Evolutionary conservation across 371 early-diverging fungal genomes (phyloP), one percentile per base, ranked within the genome.

Genomic region (Entomophthora muscae): DNA sequence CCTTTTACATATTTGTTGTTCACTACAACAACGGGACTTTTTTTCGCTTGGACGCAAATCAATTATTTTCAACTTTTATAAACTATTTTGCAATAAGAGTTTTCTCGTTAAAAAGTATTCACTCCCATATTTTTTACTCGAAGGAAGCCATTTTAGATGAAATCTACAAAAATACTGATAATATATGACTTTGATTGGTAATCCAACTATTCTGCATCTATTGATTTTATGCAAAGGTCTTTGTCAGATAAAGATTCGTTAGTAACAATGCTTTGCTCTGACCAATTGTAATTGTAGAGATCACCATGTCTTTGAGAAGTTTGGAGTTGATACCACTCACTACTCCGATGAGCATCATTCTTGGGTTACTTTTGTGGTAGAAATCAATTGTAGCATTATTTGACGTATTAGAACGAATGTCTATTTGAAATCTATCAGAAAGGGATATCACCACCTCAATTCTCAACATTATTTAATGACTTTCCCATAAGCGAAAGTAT

Each of bases 151-250:
- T n/a, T n/a, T n/a, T n/a, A n/a, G n/a, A 42, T 42, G 5, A 42
- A 10, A 17, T 42, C 55, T 3, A 55, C 22, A 27, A 55, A 55
- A 27, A 55, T 21, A 12, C 21, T n/a, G 10, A 55, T 55, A n/a
- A 55, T 55, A n/a, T 55, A 55, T 27, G 55, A 55, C 26, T 55
- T 55, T 55, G 55, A 55, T 55, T 55, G 55, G 55, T 55, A 55
- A 55, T 24, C 10, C 21, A 10, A 10, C 21, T 55, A 10, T n/a
- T n/a, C n/a, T n/a, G n/a, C n/a, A n/a, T n/a, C n/a, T n/a, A n/a
- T n/a, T n/a, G n/a, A n/a, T n/a, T n/a, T n/a, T n/a, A 42, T n/a
- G n/a, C n/a, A 42, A 42, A 55, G 55, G 55, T 55, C 55, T 55
- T 26, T 55, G 28, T 3, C 55, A 24, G 55, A 55, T 27, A n/a